phyloP scores from a whole-genome alignment of 495 filamentous ascomycete genomes.

The Hapsidospora chrysogenum region DNA sequence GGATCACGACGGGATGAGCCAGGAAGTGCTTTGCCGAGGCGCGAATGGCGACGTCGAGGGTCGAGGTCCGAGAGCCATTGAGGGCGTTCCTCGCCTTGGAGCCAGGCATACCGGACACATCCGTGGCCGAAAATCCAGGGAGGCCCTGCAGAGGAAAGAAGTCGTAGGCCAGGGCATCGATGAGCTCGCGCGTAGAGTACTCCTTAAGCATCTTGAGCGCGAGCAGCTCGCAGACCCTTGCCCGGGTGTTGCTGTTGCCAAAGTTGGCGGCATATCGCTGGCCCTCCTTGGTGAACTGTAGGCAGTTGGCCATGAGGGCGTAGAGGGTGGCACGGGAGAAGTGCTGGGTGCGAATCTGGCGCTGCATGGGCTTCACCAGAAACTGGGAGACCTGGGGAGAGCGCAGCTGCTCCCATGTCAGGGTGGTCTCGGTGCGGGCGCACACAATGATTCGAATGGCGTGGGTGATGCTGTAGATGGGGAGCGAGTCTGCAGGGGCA shows the following conservation, averaged over 20 bases:
- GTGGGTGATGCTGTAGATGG: conserved; percentile 82
- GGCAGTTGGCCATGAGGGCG: conserved; percentile 77
- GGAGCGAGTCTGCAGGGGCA: conserved; percentile 33
- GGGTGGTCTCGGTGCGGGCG: conserved; percentile 70
- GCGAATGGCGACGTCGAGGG: conserved; percentile 80
- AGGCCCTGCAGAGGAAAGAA: conserved; percentile 78
- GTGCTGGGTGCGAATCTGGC: conserved; percentile 61
- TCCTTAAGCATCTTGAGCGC: conserved; percentile 81
- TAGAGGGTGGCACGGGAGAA: conserved; percentile 78
- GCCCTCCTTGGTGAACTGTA: conserved; percentile 82
- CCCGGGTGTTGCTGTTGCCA: conserved; percentile 64
- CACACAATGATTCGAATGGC: conserved; percentile 68
- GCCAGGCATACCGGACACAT: conserved; percentile 13
- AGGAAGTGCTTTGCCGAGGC: conserved; percentile 80
- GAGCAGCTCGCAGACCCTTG: conserved; percentile 79
- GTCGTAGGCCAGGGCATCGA: conserved; percentile 86
- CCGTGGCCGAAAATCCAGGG: conserved; percentile 29
- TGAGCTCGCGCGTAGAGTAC: conserved; percentile 70
- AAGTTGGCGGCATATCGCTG: conserved; percentile 66
- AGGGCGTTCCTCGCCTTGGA: conserved; percentile 16
- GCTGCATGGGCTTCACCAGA: conserved; percentile 77
- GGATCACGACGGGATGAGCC: conserved; percentile 74
- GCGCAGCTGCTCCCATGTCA: conserved; percentile 90
- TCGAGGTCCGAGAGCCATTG: conserved; percentile 59
- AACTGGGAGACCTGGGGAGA: conserved; percentile 94